These are phyloP conservation scores for Penicillium cataractarum DNA, from an alignment of 495 filamentous ascomycete species.

Conservation along the genomic window DNA sequence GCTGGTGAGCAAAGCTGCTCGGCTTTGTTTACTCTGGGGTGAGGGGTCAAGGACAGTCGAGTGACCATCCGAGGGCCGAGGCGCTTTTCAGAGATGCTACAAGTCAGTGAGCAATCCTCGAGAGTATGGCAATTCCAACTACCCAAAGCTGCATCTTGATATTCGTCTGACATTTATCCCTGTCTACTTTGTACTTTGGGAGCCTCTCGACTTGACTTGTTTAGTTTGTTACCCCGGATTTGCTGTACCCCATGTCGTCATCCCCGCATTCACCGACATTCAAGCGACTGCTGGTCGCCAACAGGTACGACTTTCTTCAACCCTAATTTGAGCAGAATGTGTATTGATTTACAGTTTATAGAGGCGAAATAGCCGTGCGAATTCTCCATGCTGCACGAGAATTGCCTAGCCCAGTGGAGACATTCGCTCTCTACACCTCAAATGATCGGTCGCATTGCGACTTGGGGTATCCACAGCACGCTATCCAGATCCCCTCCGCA, in stretches of 20 bases:
- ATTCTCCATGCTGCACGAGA: constrained; percentile 61
- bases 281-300: constrained; percentile 58
- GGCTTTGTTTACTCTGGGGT: background rate
- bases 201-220: background rate
- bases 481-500: constrained; percentile 51
- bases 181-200: background rate
- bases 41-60: constrained; percentile 7
- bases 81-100: constrained; percentile 13
- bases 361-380: constrained; percentile 65
- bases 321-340: constrained; percentile 13
- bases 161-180: background rate
- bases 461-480: constrained; percentile 47
- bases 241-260: constrained; percentile 23
- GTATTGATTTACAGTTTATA: background rate
- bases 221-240: constrained; percentile 16
- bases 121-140: background rate
- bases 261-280: constrained; percentile 42
- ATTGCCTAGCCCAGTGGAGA: constrained; percentile 49
- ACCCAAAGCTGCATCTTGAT: background rate
- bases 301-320: constrained; percentile 45
- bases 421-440: constrained; percentile 55
- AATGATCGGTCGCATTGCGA: constrained; percentile 58
- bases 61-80: constrained; percentile 23
- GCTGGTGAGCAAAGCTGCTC: background rate
- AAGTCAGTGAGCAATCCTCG: constrained; percentile 3